Base-by-base conservation (phyloP, 148 eudicot genomes). In the Suaeda aralocaspica region DNA sequence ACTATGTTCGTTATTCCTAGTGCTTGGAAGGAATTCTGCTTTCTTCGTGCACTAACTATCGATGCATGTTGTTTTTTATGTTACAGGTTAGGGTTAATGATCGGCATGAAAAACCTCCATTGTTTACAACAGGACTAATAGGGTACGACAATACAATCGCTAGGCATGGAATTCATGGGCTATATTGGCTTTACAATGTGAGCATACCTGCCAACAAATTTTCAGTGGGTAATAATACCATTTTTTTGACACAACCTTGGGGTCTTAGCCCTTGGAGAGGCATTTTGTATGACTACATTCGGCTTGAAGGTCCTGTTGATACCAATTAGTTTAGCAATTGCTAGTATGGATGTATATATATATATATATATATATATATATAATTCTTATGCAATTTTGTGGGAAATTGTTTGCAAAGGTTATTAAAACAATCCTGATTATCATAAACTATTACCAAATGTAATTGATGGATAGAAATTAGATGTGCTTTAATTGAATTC, bases 121-220 rank as follows among this genome's bases (percentile, higher is more conserved):
- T 81, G 34, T 83, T 85, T 60, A 49, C 84, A 30, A 82, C 77
- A 4, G 87, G 84, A 68, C 25, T 56, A 45, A 88, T 88, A 56
- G 92, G 92, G 4, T 46, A 61, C 16, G 89, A 88, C 77, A 88
- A 88, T 57, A 78, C 87, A 1, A 42, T 88, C 41, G 89, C 92
- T 36, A 80, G 92, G 65, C 92, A 88, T 59, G 93, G 93, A 9
- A 82, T 84, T 31, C 93, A 84, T 59, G 90, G 93, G 2, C 66
- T 86, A 19, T 88, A 88, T 50, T 84, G 84, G 86, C 73, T 84
- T 9, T 88, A 77, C 80, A 82, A 77, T 68, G 80, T 88, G 41
- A 78, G 60, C 26, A 77, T 88, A 61, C 79, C 68, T n/a, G 88
- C 84, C 0, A 53, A 21, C 60, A 68, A 48, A 49, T 73, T 88